Conservation (phyloP, 371 early-diverging fungal genomes). For the Syncephalis fuscata region DNA sequence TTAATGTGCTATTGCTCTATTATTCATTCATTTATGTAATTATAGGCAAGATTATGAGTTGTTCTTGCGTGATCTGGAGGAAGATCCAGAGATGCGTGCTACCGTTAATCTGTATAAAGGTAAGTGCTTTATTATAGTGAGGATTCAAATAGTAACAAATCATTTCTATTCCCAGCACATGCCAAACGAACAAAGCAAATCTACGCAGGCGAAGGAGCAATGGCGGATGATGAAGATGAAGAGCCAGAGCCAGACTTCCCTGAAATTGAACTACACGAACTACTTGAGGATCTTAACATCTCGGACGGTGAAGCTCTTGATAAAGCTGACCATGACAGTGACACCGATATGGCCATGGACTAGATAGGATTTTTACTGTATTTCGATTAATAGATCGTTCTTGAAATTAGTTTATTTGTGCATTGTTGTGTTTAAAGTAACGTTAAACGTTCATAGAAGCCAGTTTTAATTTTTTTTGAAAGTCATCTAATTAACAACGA, state of each 20-base stretch:
- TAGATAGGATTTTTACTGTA: no score
- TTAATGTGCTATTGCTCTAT: constrained; percentile 9
- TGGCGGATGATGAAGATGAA: constrained; percentile 25
- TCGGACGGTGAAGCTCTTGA: constrained; percentile 22
- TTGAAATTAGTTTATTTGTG: no score
- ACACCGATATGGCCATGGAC: no score
- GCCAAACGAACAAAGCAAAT: constrained; percentile 3
- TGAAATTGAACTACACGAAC: constrained; percentile 75
- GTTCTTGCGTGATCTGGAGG: constrained; percentile 91
- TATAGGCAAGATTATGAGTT: constrained; percentile 48
- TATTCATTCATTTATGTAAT: constrained; percentile 9
- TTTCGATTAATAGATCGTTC: no score
- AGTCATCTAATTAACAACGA: no score
- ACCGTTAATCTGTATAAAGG: constrained; percentile 83
- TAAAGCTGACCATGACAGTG: no score
- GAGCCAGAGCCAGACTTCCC: constrained; percentile 76
- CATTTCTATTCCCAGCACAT: background rate
- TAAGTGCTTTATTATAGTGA: constrained; percentile 1
- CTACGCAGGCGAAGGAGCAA: constrained; percentile 7
- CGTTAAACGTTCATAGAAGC: no score
- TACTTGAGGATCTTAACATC: constrained; percentile 71
- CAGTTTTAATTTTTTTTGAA: no score
- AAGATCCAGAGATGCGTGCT: constrained; percentile 87
- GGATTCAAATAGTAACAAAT: constrained; percentile 1
- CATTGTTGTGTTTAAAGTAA: no score